Evolutionary conservation across 2,329 filamentous ascomycete genomes (phyloP).

Genomic region (Fusarium hainanense): DNA sequence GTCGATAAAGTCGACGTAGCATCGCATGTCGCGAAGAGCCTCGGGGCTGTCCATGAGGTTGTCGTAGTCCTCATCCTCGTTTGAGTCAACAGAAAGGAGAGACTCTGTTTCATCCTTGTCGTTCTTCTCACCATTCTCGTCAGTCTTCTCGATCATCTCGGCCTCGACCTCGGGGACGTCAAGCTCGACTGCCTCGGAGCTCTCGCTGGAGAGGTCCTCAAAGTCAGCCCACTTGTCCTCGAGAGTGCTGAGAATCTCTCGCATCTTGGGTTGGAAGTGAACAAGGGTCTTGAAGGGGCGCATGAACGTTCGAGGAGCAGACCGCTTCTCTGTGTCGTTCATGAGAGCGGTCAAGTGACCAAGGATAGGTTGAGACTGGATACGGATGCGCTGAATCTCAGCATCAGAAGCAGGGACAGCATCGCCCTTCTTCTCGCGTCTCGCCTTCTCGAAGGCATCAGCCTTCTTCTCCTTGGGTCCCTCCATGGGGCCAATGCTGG

Average conservation of each 20-base stretch:
- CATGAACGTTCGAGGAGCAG: constrained; percentile 54
- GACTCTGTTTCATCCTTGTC: constrained; percentile 49
- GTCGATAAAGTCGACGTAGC: constrained; percentile 59
- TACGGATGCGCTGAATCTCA: constrained; percentile 52
- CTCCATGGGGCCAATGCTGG: background rate
- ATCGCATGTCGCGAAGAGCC: constrained; percentile 55
- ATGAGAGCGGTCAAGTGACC: constrained; percentile 53
- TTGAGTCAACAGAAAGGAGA: constrained; percentile 52
- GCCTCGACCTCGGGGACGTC: constrained; percentile 42
- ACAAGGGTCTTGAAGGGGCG: constrained; percentile 56
- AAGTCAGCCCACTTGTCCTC: constrained; percentile 57
- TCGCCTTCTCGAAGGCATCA: constrained; percentile 35
- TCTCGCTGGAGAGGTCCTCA: constrained; percentile 46
- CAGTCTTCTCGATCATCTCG: constrained; percentile 42
- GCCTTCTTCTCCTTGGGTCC: constrained; percentile 14
- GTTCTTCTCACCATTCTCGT: constrained; percentile 8
- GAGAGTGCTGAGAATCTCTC: constrained; percentile 51
- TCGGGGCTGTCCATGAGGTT: constrained; percentile 54
- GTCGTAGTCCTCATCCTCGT: constrained; percentile 51
- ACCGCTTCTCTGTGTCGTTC: constrained; percentile 51
- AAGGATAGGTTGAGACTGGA: constrained; percentile 56
- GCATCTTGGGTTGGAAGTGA: constrained; percentile 57
- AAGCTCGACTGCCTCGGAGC: constrained; percentile 41
- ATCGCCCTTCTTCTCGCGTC: constrained; percentile 45
- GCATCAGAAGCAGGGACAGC: constrained; percentile 32